Base-by-base conservation (phyloP, 805 yeast species). In the Candida chauliodis region DNA sequence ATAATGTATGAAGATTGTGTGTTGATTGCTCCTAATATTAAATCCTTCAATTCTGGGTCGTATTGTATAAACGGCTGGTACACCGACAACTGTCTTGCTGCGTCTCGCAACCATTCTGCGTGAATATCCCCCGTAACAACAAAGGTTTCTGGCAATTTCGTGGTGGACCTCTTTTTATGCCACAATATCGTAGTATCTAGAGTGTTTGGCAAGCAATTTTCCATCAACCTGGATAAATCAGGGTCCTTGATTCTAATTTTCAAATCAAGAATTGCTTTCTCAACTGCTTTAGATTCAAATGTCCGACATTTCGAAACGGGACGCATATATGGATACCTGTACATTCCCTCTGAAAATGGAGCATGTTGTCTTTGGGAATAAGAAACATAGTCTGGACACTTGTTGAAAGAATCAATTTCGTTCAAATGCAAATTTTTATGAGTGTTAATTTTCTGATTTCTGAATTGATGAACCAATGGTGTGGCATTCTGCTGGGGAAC, bases 71-170 rank as follows among this genome's bases (percentile, higher is more conserved):
- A 67, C 6, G 78, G 77, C 49, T 81, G 80, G 56, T 87, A 89
- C 2, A 84, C 85, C 3, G 86, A 74, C 34, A 88, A 61, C 53
- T 88, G 96, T 48, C 93, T 67, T 0, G 95, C 86, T 1, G 95
- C 80, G 58, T 88, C 96, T 37, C 96, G 63, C 34, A 88, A 63
- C 96, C 96, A 88, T 58, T 88, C 95, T 2, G 96, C 96, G 56
- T 86, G 89, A 40, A 88, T 88, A 53, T 88, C 96, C 8, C 96
- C 96, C 0, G 96, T 88, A 22, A 87, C 91, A 1, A 88, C 75
- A 58, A 88, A 88, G 1, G 95, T 70, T 44, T 79, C 76, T 13
- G 47, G 15, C 8, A 6, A 16, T 16, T 14, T 17, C 14, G 23
- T n/a, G 4, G 3, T 13, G 4, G 20, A 17, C 8, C 11, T 16